phyloP scores from a whole-genome alignment of 2,329 filamentous ascomycete genomes.

The Parastagonospora nodorum region DNA sequence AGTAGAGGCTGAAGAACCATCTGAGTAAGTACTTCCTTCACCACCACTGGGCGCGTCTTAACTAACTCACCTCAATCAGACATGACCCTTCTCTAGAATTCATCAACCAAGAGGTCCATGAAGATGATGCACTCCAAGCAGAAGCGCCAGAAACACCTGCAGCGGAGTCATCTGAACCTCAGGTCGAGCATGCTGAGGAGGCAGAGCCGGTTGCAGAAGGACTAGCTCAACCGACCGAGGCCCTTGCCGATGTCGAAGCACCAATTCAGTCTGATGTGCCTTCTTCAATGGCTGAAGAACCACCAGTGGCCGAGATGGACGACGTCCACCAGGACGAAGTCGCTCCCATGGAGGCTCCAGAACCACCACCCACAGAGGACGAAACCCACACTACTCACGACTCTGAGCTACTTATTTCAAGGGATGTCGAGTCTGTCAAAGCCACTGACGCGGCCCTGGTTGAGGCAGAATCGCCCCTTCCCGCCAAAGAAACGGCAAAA shows the following conservation, averaged over 20 bases:
- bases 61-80: no score
- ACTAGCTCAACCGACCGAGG: not conserved
- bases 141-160: conserved; percentile 1
- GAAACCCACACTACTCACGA: not conserved
- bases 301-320: no score
- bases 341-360: not conserved
- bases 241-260: not conserved
- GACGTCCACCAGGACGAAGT: not conserved
- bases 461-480: not conserved
- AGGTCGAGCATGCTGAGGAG: not conserved
- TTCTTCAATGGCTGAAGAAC: not conserved
- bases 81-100: not conserved
- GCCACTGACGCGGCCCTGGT: not conserved
- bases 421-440: no score
- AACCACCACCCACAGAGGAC: not conserved
- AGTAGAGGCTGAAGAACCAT: not conserved
- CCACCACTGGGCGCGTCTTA: no score
- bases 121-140: not conserved
- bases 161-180: not conserved
- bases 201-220: not conserved
- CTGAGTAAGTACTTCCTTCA: not conserved
- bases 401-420: not conserved
- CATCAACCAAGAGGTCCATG: not conserved
- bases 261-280: not conserved
- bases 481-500: conserved; percentile 4